These are phyloP conservation scores for Strombidium stylifer DNA, from an alignment of 73 alveolate species.

Conservation along the genomic window DNA sequence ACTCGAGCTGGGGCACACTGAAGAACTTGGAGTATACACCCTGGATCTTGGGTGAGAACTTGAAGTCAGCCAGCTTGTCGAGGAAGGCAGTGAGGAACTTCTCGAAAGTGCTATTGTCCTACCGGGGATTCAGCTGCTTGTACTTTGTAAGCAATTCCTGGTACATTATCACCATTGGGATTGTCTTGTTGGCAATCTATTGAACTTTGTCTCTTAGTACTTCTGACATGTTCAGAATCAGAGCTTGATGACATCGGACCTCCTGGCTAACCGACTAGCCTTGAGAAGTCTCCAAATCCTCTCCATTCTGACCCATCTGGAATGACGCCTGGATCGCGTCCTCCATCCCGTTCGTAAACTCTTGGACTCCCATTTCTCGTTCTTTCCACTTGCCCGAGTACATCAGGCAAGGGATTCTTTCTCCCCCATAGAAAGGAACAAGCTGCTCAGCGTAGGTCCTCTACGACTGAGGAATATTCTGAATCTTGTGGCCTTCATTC, in stretches of 20 bases:
- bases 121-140: slow-evolving; percentile 2
- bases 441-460: slow-evolving; percentile 37
- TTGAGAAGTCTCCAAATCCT: too few relatives aligned
- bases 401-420: neutral
- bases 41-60: slow-evolving; percentile 10
- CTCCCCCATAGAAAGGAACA: slow-evolving; percentile 24
- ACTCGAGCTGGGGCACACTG: slow-evolving; percentile 14
- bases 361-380: slow-evolving; percentile 20
- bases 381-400: slow-evolving; percentile 21
- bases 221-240: slow-evolving; percentile 16
- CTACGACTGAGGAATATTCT: slow-evolving; percentile 13
- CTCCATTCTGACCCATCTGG: too few relatives aligned
- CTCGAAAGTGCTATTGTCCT: slow-evolving; percentile 11
- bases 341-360: neutral
- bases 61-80: slow-evolving; percentile 36
- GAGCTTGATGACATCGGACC: slow-evolving; percentile 5
- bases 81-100: slow-evolving; percentile 17
- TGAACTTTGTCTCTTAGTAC: slow-evolving; percentile 40
- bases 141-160: neutral
- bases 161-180: slow-evolving; percentile 16
- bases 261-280: too few relatives aligned
- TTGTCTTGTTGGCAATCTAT: slow-evolving; percentile 12
- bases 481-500: slow-evolving; percentile 12
- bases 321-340: neutral
- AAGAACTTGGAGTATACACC: slow-evolving; percentile 1